Evolutionary conservation across 257 asterid genomes (phyloP), one percentile per base, ranked within the genome.

Genomic region (Salvia miltiorrhiza): DNA sequence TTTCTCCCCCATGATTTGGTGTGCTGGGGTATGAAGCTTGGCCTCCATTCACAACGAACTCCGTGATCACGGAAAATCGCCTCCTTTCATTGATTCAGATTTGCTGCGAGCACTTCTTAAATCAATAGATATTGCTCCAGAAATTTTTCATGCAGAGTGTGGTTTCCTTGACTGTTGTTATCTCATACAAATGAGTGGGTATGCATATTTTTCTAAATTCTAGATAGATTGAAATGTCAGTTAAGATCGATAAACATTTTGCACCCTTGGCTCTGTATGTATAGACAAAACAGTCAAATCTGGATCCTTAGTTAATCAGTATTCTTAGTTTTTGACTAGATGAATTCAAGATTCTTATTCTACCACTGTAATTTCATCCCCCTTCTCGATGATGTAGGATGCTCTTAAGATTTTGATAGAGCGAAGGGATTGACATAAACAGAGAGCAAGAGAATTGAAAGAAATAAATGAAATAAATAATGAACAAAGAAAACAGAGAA

Each of bases 61-160:
- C 45, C 71, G 82, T 72, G 88, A 79, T 79, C 72, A 61, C 57
- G 96, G 97, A 76, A 83, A 79, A 37, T 65, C 87, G 43, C 93
- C 92, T 16, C 82, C 91, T 13, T 77, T 91, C 67, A 85, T 91
- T 74, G 96, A 88, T 76, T 88, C 91, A 40, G 91, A 85, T 71
- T 81, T 81, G 41, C 87, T 91, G 73, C 84, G 81, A 70, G 75
- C 78, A 69, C 78, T 84, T 82, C 96, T 40, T 70, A 12, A 66
- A 45, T 40, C 56, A 40, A 49, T 61, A 35, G 64, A 67, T 77
- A 55, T 32, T 39, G 56, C 56, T 35, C 5, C 30, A 30, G 21
- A 11, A n/a, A 14, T 65, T 63, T 59, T 16, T n/a, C n/a, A 12
- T 44, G 20, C 20, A 19, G 58, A 69, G 3, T 57, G 48, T 41